phyloP scores from a whole-genome alignment of 2,329 filamentous ascomycete genomes.

The Huntiella decipiens region DNA sequence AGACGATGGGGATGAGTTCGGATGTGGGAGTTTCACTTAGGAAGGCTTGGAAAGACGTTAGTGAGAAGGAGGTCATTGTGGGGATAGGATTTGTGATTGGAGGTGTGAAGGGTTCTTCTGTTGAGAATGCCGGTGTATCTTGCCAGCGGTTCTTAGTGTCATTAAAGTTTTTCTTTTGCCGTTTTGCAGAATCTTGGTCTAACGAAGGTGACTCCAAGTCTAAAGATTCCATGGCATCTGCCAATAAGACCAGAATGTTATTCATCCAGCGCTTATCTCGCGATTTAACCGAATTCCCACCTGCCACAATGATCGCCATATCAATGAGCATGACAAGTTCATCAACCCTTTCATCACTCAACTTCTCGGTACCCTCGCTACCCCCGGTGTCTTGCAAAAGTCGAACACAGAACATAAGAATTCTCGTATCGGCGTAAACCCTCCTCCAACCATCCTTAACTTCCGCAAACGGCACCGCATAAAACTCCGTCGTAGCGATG shows the following conservation, averaged over 20 bases:
- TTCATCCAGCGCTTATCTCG: conserved; percentile 11
- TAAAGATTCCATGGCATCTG: not conserved
- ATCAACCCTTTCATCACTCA: conserved; percentile 22
- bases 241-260: conserved; percentile 8
- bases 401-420: conserved; percentile 37
- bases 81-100: conserved; percentile 24
- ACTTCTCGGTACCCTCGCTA: not conserved
- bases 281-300: conserved; percentile 16
- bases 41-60: conserved; percentile 42
- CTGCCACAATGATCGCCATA: conserved; percentile 45
- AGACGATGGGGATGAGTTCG: conserved; percentile 41
- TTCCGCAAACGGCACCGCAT: conserved; percentile 7
- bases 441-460: conserved; percentile 49
- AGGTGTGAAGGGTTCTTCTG: conserved; percentile 20
- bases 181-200: not conserved
- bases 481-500: conserved; percentile 8
- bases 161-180: not conserved
- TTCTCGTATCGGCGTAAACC: conserved; percentile 50
- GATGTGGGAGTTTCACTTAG: conserved; percentile 23
- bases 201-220: conserved; percentile 4
- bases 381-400: conserved; percentile 11
- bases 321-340: conserved; percentile 50
- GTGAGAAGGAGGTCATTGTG: conserved; percentile 26
- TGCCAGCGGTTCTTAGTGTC: conserved; percentile 12
- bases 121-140: conserved; percentile 6